Evolutionary conservation across 768 basidiomycete species (phyloP).

Genomic region (Gloeopeniophorella convolvens): DNA sequence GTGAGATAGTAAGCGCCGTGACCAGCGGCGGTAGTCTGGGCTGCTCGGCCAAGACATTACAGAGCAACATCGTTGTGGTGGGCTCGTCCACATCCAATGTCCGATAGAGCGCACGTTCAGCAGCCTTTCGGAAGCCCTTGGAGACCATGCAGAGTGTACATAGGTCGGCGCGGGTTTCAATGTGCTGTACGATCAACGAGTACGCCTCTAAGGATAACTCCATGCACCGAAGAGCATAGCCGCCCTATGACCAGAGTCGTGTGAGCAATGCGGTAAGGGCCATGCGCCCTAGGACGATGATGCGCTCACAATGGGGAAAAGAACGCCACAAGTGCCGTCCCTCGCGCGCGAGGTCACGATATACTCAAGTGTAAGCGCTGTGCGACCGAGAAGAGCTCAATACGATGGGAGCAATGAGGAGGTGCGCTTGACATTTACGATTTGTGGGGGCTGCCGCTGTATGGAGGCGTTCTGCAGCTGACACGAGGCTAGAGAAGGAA

Average conservation of each 20-base stretch:
- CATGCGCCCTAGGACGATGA: neutral
- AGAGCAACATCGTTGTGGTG: conserved; percentile 37
- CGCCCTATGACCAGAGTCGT: neutral
- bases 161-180: conserved; percentile 47
- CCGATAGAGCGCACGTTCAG: conserved; percentile 55
- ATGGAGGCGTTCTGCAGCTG: too few species aligned
- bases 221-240: conserved; percentile 32
- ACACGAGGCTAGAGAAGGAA: conserved; percentile 1
- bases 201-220: conserved; percentile 54
- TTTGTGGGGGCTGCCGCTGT: neutral
- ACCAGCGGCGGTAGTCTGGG: conserved; percentile 47
- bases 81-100: conserved; percentile 43
- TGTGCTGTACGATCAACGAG: conserved; percentile 48
- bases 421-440: neutral
- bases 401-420: too few species aligned
- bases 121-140: conserved; percentile 45
- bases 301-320: conserved; percentile 2
- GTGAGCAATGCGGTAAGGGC: neutral
- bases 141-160: conserved; percentile 53
- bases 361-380: too few species aligned
- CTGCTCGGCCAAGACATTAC: conserved; percentile 38
- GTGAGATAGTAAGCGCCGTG: conserved; percentile 45
- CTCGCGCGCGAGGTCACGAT: neutral
- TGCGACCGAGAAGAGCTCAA: too few species aligned
- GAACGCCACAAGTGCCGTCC: neutral